phyloP scores from a whole-genome alignment of 2,329 filamentous ascomycete genomes.

The Hypoxylon sp. region DNA sequence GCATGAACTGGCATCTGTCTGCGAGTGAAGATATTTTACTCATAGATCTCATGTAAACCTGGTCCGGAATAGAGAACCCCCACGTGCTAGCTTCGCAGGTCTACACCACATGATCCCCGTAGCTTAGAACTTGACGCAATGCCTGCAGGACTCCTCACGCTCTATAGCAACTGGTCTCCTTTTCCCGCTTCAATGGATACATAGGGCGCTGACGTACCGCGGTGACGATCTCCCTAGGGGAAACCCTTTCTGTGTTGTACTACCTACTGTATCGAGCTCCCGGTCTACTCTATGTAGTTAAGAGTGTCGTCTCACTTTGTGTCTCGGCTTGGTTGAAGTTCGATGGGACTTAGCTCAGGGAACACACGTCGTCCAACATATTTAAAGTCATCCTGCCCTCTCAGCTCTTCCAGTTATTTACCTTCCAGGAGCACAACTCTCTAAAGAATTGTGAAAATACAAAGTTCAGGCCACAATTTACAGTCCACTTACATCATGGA shows the following conservation, averaged over 20 bases:
- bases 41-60: conserved; percentile 2
- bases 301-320: conserved; percentile 4
- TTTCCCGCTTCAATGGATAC: conserved; percentile 13
- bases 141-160: conserved; percentile 22
- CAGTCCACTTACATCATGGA: conserved; percentile 23
- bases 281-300: conserved; percentile 11
- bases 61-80: neutral
- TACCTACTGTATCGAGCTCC: conserved; percentile 30
- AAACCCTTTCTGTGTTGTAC: conserved; percentile 20
- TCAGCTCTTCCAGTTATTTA: conserved; percentile 4
- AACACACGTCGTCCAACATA: conserved; percentile 2
- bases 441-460: neutral
- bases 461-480: neutral
- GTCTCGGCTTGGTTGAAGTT: conserved; percentile 2
- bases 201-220: conserved; percentile 38
- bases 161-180: conserved; percentile 20
- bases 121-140: conserved; percentile 25
- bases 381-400: conserved; percentile 10
- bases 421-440: neutral
- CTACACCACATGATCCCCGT: conserved; percentile 27
- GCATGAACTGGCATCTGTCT: neutral
- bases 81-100: conserved; percentile 15
- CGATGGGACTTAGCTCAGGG: conserved; percentile 3
- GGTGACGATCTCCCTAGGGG: conserved; percentile 19
- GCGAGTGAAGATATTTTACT: conserved; percentile 7